Base-by-base conservation (phyloP, 1,284 basidiomycete genomes). In the Bondarzewia mesenterica region DNA sequence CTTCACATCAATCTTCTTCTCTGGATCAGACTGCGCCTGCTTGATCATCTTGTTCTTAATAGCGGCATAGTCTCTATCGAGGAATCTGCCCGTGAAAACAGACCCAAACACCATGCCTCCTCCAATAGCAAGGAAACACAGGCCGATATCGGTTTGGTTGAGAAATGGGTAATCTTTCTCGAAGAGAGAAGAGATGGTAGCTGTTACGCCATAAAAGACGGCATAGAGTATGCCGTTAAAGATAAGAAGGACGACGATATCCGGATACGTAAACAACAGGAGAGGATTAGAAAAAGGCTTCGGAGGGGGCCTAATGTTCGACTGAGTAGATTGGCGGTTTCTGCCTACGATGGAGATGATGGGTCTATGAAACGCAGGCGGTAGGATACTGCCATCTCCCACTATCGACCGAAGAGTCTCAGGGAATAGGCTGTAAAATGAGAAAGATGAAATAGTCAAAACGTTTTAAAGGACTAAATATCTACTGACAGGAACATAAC, bases 51-150 rank as follows among this genome's bases (percentile, higher is more conserved):
- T 53, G 51, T 58, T 58, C 52, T 72, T 73, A 29, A 74, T 60
- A 18, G 53, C 60, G 47, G 59, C 64, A 59, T 79, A 87, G 52
- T 84, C 75, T 52, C 63, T 60, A 56, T 87, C 80, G 16, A 85
- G 61, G 12, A 83, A 50, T 52, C 63, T 72, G 2, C 84, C 84
- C 27, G 64, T 72, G 5, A 67, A 36, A 10, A 67, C 55, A 40
- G 74, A 71, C 21, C 81, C 78, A 10, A 77, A 47, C 1, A 70
- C 51, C 67, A 75, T 75, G 3, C 80, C 82, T 16, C 74, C 74
- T 3, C 85, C 87, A 48, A 83, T 71, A 1, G 77, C 70, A 40
- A 90, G 66, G 65, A 80, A 90, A 60, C 82, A 88, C 7, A 89
- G 62, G 0, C 87, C 87, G 29, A 82, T 71, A 10, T 78, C 72